A percentile compares a stretch with the other conserved stretches of the same genome.
These are phyloP conservation scores for Collybiopsis luxurians DNA, from an alignment of 768 basidiomycete species.

Conservation along the genomic window DNA sequence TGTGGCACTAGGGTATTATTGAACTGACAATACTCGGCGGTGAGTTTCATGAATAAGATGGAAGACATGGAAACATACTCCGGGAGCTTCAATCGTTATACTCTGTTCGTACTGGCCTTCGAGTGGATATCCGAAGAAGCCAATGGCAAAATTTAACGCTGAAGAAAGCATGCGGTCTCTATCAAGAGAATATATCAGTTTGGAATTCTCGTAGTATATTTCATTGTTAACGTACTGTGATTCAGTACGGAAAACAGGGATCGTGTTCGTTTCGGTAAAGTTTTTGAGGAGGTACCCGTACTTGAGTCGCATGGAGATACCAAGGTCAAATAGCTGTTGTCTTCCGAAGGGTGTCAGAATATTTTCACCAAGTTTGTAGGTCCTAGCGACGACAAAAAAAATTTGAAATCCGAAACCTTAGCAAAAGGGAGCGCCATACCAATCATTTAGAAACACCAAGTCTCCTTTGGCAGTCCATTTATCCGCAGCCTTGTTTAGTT, in stretches of 20 bases:
- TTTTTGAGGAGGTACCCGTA: conserved; percentile 78
- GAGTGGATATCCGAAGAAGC: conserved; percentile 76
- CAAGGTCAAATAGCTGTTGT: conserved; percentile 77
- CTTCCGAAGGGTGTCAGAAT: conserved; percentile 90
- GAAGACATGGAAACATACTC: conserved; percentile 34
- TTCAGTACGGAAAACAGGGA: conserved; percentile 81
- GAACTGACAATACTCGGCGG: too few relatives aligned
- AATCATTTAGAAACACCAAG: conserved; percentile 76
- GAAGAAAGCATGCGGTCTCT: conserved; percentile 75
- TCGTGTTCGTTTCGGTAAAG: conserved; percentile 54
- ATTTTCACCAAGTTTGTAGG: conserved; percentile 89
- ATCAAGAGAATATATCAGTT: background rate
- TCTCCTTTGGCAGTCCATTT: conserved; percentile 65
- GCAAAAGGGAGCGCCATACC: conserved; percentile 43
- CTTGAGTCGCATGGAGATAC: conserved; percentile 70
- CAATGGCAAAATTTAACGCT: conserved; percentile 65
- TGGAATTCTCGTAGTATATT: background rate
- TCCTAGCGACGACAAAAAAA: conserved; percentile 45
- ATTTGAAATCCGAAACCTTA: background rate
- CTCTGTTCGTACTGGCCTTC: conserved; percentile 73
- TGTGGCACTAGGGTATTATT: conserved; percentile 89
- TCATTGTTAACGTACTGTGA: conserved; percentile 51
- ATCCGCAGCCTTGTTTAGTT: conserved; percentile 51
- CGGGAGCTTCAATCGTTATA: conserved; percentile 65
- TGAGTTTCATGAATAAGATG: too few relatives aligned